phyloP scores from a whole-genome alignment of 2,329 filamentous ascomycete genomes.

The Scytalidium sp. region DNA sequence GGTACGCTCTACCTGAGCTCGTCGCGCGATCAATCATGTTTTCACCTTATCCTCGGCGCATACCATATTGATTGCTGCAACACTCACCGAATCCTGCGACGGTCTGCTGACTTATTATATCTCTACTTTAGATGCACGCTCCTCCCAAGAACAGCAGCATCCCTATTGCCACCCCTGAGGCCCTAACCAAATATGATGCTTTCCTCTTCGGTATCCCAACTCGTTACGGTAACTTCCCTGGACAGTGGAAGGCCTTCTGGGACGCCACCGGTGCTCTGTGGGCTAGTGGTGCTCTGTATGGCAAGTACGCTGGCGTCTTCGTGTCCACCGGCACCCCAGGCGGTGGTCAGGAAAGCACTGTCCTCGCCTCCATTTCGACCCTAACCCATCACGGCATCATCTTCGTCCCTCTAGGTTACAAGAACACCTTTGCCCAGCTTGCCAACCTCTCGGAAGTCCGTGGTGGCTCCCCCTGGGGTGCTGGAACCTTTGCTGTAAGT shows the following conservation, averaged over 20 bases:
- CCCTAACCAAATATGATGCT: slow-evolving; percentile 75
- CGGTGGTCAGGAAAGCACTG: slow-evolving; percentile 91
- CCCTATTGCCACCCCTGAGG: slow-evolving; percentile 55
- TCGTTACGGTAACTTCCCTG: slow-evolving; percentile 94
- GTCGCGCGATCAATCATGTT: too few relatives aligned
- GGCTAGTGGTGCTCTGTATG: slow-evolving; percentile 71
- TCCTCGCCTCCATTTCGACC: slow-evolving; percentile 77
- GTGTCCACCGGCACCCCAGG: slow-evolving; percentile 80
- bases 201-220: slow-evolving; percentile 95
- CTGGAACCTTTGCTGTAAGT: slow-evolving; percentile 79
- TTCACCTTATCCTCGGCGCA: not conserved
- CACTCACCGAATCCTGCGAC: too few relatives aligned
- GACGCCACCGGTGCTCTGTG: slow-evolving; percentile 79
- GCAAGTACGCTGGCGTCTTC: slow-evolving; percentile 92
- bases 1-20: slow-evolving; percentile 15
- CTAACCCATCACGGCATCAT: slow-evolving; percentile 91
- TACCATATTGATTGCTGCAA: too few relatives aligned
- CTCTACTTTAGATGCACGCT: slow-evolving; percentile 67
- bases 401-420: slow-evolving; percentile 94
- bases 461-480: slow-evolving; percentile 89
- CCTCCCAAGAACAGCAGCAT: slow-evolving; percentile 67
- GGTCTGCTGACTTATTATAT: not conserved
- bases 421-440: slow-evolving; percentile 69
- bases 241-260: slow-evolving; percentile 88
- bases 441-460: slow-evolving; percentile 74